phyloP scores from a whole-genome alignment of 306 rosid species.

The Adenanthera pavonina region DNA sequence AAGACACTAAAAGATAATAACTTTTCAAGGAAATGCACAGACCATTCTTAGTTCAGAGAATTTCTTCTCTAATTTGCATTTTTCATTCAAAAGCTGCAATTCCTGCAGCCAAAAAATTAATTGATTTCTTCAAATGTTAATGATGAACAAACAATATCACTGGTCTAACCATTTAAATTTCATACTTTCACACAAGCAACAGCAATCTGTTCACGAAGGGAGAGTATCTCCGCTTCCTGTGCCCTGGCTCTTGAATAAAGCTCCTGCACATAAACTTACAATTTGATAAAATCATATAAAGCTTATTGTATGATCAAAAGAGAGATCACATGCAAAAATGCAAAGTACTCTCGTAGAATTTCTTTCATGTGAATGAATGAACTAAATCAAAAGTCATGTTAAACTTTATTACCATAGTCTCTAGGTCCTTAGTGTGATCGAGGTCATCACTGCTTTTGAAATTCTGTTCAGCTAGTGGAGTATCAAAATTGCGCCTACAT shows the following conservation, averaged over 20 bases:
- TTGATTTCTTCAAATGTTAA: conserved; percentile 27
- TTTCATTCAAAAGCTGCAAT: conserved; percentile 75
- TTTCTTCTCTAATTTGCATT: conserved; percentile 82
- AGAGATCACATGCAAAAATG: conserved; percentile 24
- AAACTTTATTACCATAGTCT: conserved; percentile 62
- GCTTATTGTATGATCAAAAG: conserved; percentile 32
- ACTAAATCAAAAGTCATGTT: conserved; percentile 21
- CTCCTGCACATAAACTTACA: conserved; percentile 60
- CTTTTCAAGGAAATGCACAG: conserved; percentile 45
- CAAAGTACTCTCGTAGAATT: conserved; percentile 2
- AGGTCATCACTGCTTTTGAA: conserved; percentile 51
- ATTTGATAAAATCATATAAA: conserved; percentile 37
- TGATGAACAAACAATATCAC: conserved; percentile 27
- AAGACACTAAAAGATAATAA: conserved; percentile 32
- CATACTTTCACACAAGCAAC: conserved; percentile 78
- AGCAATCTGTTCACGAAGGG: conserved; percentile 82
- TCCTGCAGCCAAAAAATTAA: conserved; percentile 65
- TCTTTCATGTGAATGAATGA: background rate
- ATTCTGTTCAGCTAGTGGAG: conserved; percentile 53
- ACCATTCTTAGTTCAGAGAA: conserved; percentile 93
- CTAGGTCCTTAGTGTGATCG: conserved; percentile 61
- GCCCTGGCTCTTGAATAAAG: conserved; percentile 66
- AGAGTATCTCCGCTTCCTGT: conserved; percentile 81
- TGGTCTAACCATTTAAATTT: background rate
- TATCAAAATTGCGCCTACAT: conserved; percentile 57